Conservation (phyloP, 1,284 basidiomycete genomes). For the Schizophyllum commune region DNA sequence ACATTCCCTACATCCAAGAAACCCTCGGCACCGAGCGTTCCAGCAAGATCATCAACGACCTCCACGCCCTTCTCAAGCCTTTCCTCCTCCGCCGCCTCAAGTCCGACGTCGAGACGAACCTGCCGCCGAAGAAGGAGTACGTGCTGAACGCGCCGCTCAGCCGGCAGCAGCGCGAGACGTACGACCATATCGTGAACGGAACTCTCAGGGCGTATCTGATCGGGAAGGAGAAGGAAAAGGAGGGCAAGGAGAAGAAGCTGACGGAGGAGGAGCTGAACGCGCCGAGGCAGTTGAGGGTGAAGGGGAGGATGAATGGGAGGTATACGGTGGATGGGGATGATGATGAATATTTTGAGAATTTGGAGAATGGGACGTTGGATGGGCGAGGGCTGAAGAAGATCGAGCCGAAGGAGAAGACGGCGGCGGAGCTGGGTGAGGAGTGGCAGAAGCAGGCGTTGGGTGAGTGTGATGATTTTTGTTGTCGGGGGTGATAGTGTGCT, state of each 20-base stretch:
- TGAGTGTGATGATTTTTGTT: conserved; percentile 32
- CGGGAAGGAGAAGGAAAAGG: conserved; percentile 20
- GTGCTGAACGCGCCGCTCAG: conserved; percentile 89
- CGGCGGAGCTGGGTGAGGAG: conserved; percentile 38
- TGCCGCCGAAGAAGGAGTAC: conserved; percentile 94
- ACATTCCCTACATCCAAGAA: conserved; percentile 57
- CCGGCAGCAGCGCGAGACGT: conserved; percentile 74
- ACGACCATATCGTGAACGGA: conserved; percentile 71
- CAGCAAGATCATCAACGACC: conserved; percentile 63
- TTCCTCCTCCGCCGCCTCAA: conserved; percentile 93
- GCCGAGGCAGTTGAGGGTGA: conserved; percentile 21
- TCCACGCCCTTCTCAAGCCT: conserved; percentile 91
- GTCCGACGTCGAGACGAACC: conserved; percentile 78
- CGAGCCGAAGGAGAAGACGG: conserved; percentile 22
- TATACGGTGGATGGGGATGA: conserved; percentile 11
- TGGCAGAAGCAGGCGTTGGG: conserved; percentile 52
- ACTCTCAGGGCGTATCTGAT: conserved; percentile 56
- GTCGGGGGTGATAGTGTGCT: background rate
- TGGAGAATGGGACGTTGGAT: background rate
- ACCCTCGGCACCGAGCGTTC: conserved; percentile 53
- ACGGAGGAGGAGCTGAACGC: conserved; percentile 20
- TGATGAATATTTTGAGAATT: conserved; percentile 21
- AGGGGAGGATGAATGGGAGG: conserved; percentile 18
- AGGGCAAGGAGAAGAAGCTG: conserved; percentile 21
- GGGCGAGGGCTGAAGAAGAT: conserved; percentile 24